Percentiles rank a stretch among this genome's conserved stretches.
phyloP scores from a whole-genome alignment of 2,329 filamentous ascomycete genomes.

The Fusarium nelsonii region DNA sequence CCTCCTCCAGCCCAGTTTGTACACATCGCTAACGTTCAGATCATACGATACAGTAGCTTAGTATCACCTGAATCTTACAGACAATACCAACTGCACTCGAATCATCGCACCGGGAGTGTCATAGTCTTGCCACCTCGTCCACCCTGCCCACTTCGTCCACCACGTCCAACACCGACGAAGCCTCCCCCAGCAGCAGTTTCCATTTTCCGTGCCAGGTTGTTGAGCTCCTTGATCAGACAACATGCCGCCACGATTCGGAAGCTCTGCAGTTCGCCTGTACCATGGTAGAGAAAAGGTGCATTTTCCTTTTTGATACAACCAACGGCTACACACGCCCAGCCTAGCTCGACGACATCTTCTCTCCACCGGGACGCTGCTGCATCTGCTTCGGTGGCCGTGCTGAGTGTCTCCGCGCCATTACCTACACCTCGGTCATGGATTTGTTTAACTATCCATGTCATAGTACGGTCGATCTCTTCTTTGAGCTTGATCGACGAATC shows the following conservation, averaged over 20 bases:
- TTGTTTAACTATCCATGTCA: slow-evolving; percentile 56
- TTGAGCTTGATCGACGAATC: slow-evolving; percentile 65
- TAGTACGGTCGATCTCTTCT: slow-evolving; percentile 63
- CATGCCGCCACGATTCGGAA: slow-evolving; percentile 56
- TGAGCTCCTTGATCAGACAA: slow-evolving; percentile 50
- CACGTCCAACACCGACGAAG: slow-evolving; percentile 43
- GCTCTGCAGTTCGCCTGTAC: slow-evolving; percentile 48
- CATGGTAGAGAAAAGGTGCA: slow-evolving; percentile 14
- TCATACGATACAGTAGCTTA: background rate
- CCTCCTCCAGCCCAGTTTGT: background rate
- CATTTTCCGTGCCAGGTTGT: slow-evolving; percentile 30
- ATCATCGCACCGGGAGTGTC: slow-evolving; percentile 40
- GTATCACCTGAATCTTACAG: background rate
- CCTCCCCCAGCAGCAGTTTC: slow-evolving; percentile 39
- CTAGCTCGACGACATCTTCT: slow-evolving; percentile 51
- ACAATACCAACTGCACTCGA: background rate
- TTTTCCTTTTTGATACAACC: slow-evolving; percentile 34
- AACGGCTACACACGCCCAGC: slow-evolving; percentile 53
- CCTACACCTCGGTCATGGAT: slow-evolving; percentile 44
- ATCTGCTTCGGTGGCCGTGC: slow-evolving; percentile 15
- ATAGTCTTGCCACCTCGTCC: slow-evolving; percentile 14
- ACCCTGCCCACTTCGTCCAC: slow-evolving; percentile 16
- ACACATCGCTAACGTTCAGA: background rate
- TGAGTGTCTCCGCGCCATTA: slow-evolving; percentile 24
- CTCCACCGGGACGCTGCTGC: slow-evolving; percentile 20